Evolutionary conservation across 2,329 filamentous ascomycete species (phyloP).

Genomic region (Volutella citrinella): DNA sequence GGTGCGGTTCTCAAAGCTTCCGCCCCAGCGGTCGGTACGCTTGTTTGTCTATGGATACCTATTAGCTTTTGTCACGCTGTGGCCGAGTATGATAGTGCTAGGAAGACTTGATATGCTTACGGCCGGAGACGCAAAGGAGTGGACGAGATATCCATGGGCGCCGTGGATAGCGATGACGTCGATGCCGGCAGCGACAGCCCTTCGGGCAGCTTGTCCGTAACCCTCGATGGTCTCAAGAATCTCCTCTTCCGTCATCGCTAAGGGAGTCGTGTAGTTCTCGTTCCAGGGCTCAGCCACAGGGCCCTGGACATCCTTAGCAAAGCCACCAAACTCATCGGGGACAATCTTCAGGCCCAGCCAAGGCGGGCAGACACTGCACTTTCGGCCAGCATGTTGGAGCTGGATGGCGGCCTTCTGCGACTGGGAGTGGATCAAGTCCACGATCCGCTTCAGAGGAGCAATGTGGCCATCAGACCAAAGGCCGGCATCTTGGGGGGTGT

Average conservation of each 20-base stretch:
- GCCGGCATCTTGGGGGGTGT: conserved; percentile 63
- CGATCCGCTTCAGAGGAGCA: conserved; percentile 52
- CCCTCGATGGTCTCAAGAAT: conserved; percentile 60
- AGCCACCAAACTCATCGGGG: conserved; percentile 45
- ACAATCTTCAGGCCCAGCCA: conserved; percentile 63
- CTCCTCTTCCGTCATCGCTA: conserved; percentile 60
- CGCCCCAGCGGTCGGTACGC: conserved; percentile 63
- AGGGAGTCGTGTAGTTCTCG: conserved; percentile 52
- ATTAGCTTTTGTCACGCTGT: no score
- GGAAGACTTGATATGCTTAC: no score
- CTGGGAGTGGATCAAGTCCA: conserved; percentile 57
- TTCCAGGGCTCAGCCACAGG: conserved; percentile 51
- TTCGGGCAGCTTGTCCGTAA: conserved; percentile 51
- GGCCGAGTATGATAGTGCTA: no score
- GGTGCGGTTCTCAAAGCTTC: conserved; percentile 65
- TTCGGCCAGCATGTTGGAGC: conserved; percentile 70
- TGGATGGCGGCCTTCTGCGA: conserved; percentile 68
- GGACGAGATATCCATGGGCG: conserved; percentile 74
- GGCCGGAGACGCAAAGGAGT: conserved; percentile 64
- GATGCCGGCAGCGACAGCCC: conserved; percentile 62
- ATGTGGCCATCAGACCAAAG: conserved; percentile 72
- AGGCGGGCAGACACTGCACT: conserved; percentile 52
- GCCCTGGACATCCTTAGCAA: conserved; percentile 46
- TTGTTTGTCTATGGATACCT: no score
- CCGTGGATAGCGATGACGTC: conserved; percentile 71